Evolutionary conservation across 305 asterid species (phyloP), one percentile per base, ranked within the genome.

Genomic region (Solanum hybrid): DNA sequence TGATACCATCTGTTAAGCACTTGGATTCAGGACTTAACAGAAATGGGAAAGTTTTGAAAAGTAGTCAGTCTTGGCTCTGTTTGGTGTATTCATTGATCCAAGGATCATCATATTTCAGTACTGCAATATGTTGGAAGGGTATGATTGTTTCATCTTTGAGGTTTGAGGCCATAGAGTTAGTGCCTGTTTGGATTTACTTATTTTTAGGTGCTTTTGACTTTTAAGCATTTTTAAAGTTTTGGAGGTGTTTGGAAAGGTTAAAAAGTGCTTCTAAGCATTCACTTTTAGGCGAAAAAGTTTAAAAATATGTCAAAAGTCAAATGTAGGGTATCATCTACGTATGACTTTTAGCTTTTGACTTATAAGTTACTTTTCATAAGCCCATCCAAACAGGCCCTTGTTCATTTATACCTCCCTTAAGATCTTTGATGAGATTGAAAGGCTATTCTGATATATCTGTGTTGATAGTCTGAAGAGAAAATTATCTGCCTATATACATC

Each of bases 81-180:
- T 29, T 85, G 88, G 76, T 57, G 67, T 51, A 83, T 29, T 31
- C 42, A 57, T 31, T 85, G 46, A 57, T 31, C 42, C 11, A 31
- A 51, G 31, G 75, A 85, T 85, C 75, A 85, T 57, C 42, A 85
- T 85, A 85, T 85, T 84, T 84, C 87, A 29, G 73, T 42, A 84
- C 29, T 31, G 76, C 42, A 13, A 51, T 84, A 31, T 18, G 75
- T 84, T 83, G 67, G 40, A 84, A 84, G 74, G 74, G 87, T 46
- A 29, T 84, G 35, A 42, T 18, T 31, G 10, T 6, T 71, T 57
- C 76, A 85, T 85, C 73, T 20, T 85, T 85, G 88, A 51, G 75
- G 88, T 31, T 73, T 85, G 76, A 57, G 74, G 87, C 31, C 37
- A 46, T 22, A 29, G 31, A 51, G 31, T 84, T 29, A 64, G 73